Base-by-base conservation (phyloP, 2,329 filamentous ascomycete genomes). In the Diaporthe vaccinii region DNA sequence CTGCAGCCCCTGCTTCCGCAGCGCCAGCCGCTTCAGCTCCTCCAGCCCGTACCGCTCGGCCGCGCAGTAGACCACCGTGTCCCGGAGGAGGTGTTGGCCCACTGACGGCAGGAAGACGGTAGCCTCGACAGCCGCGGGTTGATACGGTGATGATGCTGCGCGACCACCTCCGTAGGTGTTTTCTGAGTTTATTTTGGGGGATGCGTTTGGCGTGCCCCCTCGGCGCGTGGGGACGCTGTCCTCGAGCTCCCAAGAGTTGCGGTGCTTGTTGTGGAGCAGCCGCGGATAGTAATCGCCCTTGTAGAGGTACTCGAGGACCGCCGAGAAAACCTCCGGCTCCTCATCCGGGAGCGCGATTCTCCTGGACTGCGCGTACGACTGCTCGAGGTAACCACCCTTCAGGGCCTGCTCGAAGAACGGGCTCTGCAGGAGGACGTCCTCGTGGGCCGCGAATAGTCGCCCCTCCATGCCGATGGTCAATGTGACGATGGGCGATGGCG, bases 241-340 rank as follows among this genome's bases (percentile, higher is more conserved):
- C 90, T 98, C 95, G 86, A 98, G 94, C 84, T 95, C 92, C 94
- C 94, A 98, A 87, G 93, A 93, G 88, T 94, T 93, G 83, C 92
- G 93, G 84, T 93, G 92, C 89, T 94, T 95, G 90, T 94, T 94
- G 85, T 95, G 94, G 80, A 98, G 83, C 87, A 98, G 89, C 84
- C 95, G 94, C 74, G 96, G 96, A 85, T 94, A 97, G 87, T 98
- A 98, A 89, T 98, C 95, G 79, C 94, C 95, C 89, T 97, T 98
- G 93, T 98, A 98, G 79, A 98, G 92, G 85, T 96, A 98, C 88
- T 98, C 96, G 87, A 98, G 95, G 81, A 98, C 89, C 82, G 94
- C 96, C 84, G 95, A 97, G 86, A 98, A 94, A 84, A 97, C 91
- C 88, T 98, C 95, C 80, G 96, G 95, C 88, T 98, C 95, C 89